phyloP scores from a whole-genome alignment of 2,329 filamentous ascomycete species.

The Sphaerulina populicola region DNA sequence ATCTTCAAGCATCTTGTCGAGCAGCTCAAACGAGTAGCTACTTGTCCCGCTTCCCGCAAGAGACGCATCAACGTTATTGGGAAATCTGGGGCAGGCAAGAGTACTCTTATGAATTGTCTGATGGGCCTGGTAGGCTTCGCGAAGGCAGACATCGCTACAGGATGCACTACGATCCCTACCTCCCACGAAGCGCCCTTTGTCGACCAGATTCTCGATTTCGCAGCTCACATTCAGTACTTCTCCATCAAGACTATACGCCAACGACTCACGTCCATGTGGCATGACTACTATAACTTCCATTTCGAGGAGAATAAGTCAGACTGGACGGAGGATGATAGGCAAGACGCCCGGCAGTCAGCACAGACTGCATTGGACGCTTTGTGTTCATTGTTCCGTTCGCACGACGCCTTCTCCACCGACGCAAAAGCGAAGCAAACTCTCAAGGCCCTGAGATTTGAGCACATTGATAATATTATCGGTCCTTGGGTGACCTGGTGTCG shows the following conservation, averaged over 20 bases:
- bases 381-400: no score
- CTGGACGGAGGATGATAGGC: no score
- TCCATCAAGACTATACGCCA: neutral
- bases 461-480: neutral
- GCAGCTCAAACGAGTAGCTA: neutral
- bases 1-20: neutral
- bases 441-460: no score
- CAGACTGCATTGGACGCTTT: no score
- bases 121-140: conserved; percentile 3
- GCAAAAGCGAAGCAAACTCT: no score
- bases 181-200: conserved; percentile 3
- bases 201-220: neutral
- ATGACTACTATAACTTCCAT: conserved; percentile 2
- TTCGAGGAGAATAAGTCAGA: neutral
- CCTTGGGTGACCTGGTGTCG: conserved; percentile 1
- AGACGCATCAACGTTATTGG: conserved; percentile 9
- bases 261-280: neutral
- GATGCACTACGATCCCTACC: conserved; percentile 9
- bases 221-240: conserved; percentile 2
- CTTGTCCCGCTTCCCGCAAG: conserved; percentile 1
- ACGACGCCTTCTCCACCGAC: no score
- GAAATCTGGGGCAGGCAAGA: conserved; percentile 11
- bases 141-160: conserved; percentile 2
- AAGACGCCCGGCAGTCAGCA: no score
- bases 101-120: conserved; percentile 7